Conservation (phyloP, 2,329 filamentous ascomycete species). For the Ceratocystis cubensis region DNA sequence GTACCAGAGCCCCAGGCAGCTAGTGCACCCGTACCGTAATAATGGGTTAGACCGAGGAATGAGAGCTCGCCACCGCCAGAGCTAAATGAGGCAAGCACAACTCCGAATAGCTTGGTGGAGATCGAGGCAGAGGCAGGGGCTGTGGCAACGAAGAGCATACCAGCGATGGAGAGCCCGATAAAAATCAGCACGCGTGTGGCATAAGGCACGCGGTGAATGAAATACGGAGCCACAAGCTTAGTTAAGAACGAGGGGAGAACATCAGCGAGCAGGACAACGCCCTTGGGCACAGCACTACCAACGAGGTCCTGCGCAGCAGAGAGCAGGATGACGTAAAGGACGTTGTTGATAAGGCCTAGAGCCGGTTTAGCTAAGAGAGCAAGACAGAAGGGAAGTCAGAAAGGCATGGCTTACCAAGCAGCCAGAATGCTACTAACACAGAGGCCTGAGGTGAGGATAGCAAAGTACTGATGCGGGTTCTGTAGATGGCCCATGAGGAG, state of each 20-base stretch:
- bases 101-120: constrained; percentile 66
- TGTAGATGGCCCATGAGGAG: constrained; percentile 63
- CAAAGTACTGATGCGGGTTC: constrained; percentile 48
- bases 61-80: constrained; percentile 81
- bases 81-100: constrained; percentile 72
- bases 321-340: constrained; percentile 94
- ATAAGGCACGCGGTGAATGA: constrained; percentile 82
- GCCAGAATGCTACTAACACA: constrained; percentile 76
- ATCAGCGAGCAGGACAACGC: constrained; percentile 82
- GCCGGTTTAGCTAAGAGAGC: constrained; percentile 18
- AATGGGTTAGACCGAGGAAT: constrained; percentile 84
- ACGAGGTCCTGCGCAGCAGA: constrained; percentile 92
- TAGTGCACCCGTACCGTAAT: constrained; percentile 75
- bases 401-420: constrained; percentile 55
- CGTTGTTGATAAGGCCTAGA: constrained; percentile 65
- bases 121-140: constrained; percentile 45
- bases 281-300: constrained; percentile 71
- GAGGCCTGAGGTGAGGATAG: constrained; percentile 56
- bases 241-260: constrained; percentile 80
- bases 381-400: not conserved
- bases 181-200: constrained; percentile 60
- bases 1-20: constrained; percentile 90
- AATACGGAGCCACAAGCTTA: constrained; percentile 84
- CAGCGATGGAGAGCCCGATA: constrained; percentile 59
- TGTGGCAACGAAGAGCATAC: constrained; percentile 81